A percentile compares a stretch with the other conserved stretches of the same genome.
Conservation (phyloP, 345 rosid species). For the Eutrema japonicum region DNA sequence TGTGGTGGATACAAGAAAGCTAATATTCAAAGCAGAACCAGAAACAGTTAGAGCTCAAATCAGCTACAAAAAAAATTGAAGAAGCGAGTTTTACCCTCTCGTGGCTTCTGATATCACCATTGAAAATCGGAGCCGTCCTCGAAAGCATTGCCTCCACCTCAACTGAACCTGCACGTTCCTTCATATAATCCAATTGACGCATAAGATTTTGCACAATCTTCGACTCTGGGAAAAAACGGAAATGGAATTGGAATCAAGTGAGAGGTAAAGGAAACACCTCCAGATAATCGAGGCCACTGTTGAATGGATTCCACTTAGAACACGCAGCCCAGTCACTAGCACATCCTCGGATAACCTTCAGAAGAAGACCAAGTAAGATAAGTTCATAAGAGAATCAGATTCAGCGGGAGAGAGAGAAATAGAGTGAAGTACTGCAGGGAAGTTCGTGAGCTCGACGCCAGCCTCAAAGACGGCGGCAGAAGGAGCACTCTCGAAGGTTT, state of each 20-base stretch:
- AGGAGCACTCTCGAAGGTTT: conserved; percentile 54
- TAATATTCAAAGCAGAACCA: neutral
- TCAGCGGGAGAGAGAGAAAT: neutral
- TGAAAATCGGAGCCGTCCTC: conserved; percentile 68
- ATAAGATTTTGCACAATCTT: conserved; percentile 19
- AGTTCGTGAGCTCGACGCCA: conserved; percentile 63
- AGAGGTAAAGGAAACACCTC: conserved; percentile 48
- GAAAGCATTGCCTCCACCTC: conserved; percentile 82
- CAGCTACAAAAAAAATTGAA: neutral
- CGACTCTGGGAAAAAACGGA: neutral
- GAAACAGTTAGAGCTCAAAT: conserved; percentile 3
- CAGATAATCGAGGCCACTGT: conserved; percentile 76
- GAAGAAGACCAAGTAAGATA: conserved; percentile 16
- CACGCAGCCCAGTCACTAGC: conserved; percentile 65
- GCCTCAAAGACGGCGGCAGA: conserved; percentile 60
- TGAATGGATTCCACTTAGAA: conserved; percentile 68
- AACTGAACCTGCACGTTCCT: conserved; percentile 71
- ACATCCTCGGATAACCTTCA: conserved; percentile 67
- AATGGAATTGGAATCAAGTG: neutral
- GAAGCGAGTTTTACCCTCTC: conserved; percentile 64
- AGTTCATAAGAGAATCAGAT: conserved; percentile 1
- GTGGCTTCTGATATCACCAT: conserved; percentile 87
- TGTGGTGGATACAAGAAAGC: neutral
- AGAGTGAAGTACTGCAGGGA: conserved; percentile 60
- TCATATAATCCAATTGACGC: conserved; percentile 30